Evolutionary conservation across 1,284 basidiomycete genomes (phyloP).

Genomic region (Boletus semigastroideus): DNA sequence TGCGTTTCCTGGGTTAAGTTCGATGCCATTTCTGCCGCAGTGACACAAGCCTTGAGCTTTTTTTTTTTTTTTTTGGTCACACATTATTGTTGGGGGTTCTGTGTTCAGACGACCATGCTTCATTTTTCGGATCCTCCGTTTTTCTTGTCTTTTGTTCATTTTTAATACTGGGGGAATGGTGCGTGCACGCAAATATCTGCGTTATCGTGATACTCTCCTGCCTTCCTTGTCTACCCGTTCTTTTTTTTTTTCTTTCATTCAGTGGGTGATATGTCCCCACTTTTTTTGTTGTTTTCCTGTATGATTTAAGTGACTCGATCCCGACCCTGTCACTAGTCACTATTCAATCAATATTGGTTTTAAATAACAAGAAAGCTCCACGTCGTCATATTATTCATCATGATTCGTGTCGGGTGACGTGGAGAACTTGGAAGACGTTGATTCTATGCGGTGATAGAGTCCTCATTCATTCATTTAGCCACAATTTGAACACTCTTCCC

Average conservation of each 20-base stretch:
- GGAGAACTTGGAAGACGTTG: not conserved
- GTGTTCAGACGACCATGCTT: conserved; percentile 2
- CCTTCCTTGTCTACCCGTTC: not conserved
- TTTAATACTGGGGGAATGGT: not conserved
- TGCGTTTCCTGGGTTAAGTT: conserved; percentile 18
- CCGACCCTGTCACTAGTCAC: too few relatives aligned
- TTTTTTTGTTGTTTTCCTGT: not conserved
- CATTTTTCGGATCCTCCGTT: not conserved
- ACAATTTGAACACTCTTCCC: not conserved
- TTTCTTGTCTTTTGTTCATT: not conserved
- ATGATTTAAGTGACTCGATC: not conserved
- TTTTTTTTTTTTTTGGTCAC: not conserved
- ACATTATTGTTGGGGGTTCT: conserved; percentile 24
- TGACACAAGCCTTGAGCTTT: conserved; percentile 6
- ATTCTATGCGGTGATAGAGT: not conserved
- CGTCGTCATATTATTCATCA: not conserved
- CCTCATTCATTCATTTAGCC: not conserved
- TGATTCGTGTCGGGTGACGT: not conserved
- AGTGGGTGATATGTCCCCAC: not conserved
- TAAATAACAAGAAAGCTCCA: not conserved
- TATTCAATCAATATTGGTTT: not conserved
- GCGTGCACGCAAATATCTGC: not conserved
- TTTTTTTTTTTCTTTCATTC: not conserved
- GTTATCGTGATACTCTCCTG: not conserved
- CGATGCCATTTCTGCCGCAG: conserved; percentile 24